Evolutionary conservation across 2,329 filamentous ascomycete species (phyloP).

Genomic region (Pezizomycotina sp.): DNA sequence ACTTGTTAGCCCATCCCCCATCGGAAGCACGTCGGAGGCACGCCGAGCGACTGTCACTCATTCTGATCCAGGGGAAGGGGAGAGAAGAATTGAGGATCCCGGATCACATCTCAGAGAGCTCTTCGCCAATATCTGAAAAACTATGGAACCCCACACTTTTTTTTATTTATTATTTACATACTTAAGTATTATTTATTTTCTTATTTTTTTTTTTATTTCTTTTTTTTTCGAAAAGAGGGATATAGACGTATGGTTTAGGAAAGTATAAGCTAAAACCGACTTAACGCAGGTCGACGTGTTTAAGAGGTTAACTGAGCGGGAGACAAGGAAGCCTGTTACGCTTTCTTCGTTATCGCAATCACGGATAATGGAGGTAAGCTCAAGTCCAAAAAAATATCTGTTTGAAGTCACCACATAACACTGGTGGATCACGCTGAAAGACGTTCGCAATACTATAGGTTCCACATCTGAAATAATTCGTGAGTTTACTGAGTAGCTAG

Average conservation of each 20-base stretch:
- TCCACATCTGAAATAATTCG: slow-evolving; percentile 56
- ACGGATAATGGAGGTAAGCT: slow-evolving; percentile 64
- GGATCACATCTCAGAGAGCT: no score
- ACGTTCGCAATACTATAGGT: slow-evolving; percentile 27
- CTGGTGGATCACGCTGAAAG: background rate
- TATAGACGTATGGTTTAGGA: no score
- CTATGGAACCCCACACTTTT: no score
- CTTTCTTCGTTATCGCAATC: slow-evolving; percentile 66
- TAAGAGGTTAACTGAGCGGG: slow-evolving; percentile 14
- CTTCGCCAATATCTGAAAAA: no score
- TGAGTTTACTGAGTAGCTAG: slow-evolving; percentile 5
- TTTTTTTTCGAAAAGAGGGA: no score
- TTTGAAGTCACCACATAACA: background rate
- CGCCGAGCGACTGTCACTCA: no score
- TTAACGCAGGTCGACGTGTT: slow-evolving; percentile 19
- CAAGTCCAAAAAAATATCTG: no score
- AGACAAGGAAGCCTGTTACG: slow-evolving; percentile 13
- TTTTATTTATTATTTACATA: background rate
- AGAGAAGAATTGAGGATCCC: no score
- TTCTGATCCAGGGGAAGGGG: no score
- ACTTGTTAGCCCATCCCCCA: no score
- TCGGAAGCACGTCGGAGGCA: no score
- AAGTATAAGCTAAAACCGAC: no score
- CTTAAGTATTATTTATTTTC: background rate
- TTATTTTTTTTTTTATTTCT: background rate